Evolutionary conservation across 2,329 filamentous ascomycete species (phyloP), one percentile per base, ranked within the genome.

Genomic region (Fusarium anthophilum): DNA sequence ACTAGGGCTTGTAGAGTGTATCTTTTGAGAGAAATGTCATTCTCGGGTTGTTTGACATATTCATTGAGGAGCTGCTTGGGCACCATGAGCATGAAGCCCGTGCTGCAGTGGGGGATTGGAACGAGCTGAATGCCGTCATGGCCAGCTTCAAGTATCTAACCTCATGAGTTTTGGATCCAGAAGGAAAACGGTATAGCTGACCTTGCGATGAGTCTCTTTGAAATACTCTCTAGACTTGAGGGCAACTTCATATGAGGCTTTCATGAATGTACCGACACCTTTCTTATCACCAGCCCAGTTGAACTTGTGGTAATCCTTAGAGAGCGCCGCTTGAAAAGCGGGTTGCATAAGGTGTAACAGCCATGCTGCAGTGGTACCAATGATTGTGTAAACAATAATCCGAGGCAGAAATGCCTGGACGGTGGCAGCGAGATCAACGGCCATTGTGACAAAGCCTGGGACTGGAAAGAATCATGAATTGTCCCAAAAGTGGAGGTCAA

Each of bases 1-100:
- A 70, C 68, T 1, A 70, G 64, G n/a, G 68, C 68, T 41, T 70
- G 64, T 1, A 70, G 56, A 4, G 68, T 70, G 6, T 70, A 70
- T 69, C 68, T 59, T 48, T 70, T 70, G 41, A 70, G 64, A 13
- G 67, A 70, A 13, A 70, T 70, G 32, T 70, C 64, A 15, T 69
- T 70, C 10, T 70, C 68, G 0, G 68, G 68, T 20, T 70, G 68
- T 22, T 67, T 63, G 18, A 70, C 64, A 10, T 70, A 69, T 69
- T 70, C 68, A 28, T 64, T 64, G 8, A 70, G 64, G 3, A 70
- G 58, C 9, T 69, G 57, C 38, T 70, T 70, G 4, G 64, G 67
- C 6, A 69, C 68, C 58, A 70, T 70, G 37, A 70, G 68, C 58
- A 70, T 69, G 26, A 70, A 69, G 9, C 64, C 68, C 6, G 64